Base-by-base conservation (phyloP, 352 stramenopile species). In the Saprolegnia parasitica region DNA sequence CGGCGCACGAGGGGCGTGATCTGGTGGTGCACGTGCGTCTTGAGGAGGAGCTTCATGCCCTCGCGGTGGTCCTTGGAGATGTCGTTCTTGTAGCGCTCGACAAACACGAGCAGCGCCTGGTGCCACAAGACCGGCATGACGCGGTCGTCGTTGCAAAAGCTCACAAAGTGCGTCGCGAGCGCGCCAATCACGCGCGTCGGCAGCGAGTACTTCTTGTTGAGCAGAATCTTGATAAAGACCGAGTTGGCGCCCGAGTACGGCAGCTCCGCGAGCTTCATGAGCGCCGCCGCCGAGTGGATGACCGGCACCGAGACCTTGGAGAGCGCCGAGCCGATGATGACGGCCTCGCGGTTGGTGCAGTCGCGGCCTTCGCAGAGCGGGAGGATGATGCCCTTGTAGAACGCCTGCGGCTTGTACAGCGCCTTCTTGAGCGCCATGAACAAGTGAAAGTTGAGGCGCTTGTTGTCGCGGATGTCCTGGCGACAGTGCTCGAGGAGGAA, bases 141-240 rank as follows among this genome's bases (percentile, higher is more conserved):
- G 73, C 87, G 84, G 64, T 84, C 78, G 74, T 95, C 89, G 23
- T 77, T 71, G 67, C 88, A 89, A 78, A 99, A 99, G 54, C 77
- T 78, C 35, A 94, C 73, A 80, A 99, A 99, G 79, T 99, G 95
- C 73, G 93, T 84, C 49, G 97, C 95, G 54, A 99, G 81, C 71
- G 95, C 95, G 42, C 84, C 83, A 77, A 99, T 98, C 29, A 99
- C 97, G 45, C 89, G 87, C 65, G 93, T 97, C 5, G 98, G 97
- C 40, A 99, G 83, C 61, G 95, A 97, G 83, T 99, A 99, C 82
- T 99, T 99, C 79, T 99, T 99, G 84, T 99, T 98, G 32, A 99
- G 85, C 15, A 99, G 83, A 37, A 98, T 91, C 49, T 88, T 91
- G 71, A 99, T 98, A 74, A 99, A 99, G 70, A 99, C 96, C 21